These are phyloP conservation scores for Nicotiana benthamiana DNA, from an alignment of 257 asterid genomes.

Conservation along the genomic window DNA sequence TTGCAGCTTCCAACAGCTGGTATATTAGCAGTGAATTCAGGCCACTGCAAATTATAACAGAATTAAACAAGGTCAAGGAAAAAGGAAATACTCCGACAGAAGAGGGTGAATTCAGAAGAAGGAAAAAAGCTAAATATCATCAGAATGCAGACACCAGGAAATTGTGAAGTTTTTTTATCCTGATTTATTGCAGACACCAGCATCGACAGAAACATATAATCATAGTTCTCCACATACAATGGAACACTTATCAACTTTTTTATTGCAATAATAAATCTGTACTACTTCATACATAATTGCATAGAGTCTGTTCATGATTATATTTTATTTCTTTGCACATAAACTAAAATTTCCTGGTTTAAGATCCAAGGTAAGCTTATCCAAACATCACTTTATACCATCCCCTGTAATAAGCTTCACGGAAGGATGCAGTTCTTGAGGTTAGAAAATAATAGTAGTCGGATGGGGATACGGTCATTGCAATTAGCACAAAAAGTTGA, in stretches of 20 bases:
- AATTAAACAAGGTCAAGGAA: conserved; percentile 2
- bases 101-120: neutral
- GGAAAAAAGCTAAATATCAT: neutral
- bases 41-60: conserved; percentile 63
- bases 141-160: neutral
- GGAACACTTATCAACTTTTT: neutral
- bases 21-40: conserved; percentile 58
- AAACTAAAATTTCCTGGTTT: neutral
- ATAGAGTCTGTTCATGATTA: neutral
- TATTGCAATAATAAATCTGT: neutral
- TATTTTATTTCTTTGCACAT: neutral
- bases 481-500: neutral
- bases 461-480: neutral
- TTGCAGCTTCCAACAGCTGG: conserved; percentile 61
- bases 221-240: neutral
- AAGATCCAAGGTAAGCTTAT: neutral
- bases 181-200: neutral
- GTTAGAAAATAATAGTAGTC: neutral
- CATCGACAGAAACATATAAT: neutral
- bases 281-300: neutral
- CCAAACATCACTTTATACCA: neutral
- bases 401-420: neutral
- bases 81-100: neutral
- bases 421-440: neutral
- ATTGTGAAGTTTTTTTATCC: neutral